A percentile compares a stretch with the other conserved stretches of the same genome.
Evolutionary conservation across 2,329 filamentous ascomycete species (phyloP).

Genomic region (Beauveria scarabaeidicola): DNA sequence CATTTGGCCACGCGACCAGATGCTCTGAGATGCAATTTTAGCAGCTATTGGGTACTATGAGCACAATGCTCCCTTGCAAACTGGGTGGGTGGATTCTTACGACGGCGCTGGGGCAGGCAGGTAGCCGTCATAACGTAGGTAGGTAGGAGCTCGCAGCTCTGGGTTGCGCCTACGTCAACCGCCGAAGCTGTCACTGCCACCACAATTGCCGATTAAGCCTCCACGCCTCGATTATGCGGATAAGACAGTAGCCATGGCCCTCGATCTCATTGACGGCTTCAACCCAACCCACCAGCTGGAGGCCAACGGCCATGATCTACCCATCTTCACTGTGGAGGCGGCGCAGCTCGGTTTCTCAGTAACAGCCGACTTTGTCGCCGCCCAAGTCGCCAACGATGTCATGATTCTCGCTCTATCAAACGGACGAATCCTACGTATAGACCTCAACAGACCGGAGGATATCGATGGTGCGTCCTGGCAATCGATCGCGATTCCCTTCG

Average conservation of each 20-base stretch:
- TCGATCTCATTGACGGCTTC: conserved; percentile 53
- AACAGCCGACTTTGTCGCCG: conserved; percentile 90
- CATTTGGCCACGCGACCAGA: conserved; percentile 14
- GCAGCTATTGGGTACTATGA: not conserved
- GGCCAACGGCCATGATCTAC: conserved; percentile 55
- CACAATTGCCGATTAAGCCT: not conserved
- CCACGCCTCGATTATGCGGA: not conserved
- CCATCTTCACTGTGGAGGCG: conserved; percentile 89
- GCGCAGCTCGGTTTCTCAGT: conserved; percentile 93
- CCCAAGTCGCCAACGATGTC: conserved; percentile 95
- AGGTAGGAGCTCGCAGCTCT: not conserved
- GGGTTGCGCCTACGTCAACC: not conserved
- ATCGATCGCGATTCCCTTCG: not conserved
- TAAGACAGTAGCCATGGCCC: conserved; percentile 23
- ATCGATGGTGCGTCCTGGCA: conserved; percentile 63
- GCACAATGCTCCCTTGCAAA: too few species aligned
- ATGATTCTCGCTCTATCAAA: conserved; percentile 87
- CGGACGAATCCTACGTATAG: conserved; percentile 86
- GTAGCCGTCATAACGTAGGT: conserved; percentile 8
- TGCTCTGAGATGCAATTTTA: not conserved
- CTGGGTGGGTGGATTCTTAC: not conserved
- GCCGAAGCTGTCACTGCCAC: not conserved
- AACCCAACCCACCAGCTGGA: conserved; percentile 52
- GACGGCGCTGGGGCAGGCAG: not conserved
- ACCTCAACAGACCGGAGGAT: conserved; percentile 85